These are phyloP conservation scores for Fistulinella cinereoalba DNA, from an alignment of 1,284 basidiomycete species.

Conservation along the genomic window DNA sequence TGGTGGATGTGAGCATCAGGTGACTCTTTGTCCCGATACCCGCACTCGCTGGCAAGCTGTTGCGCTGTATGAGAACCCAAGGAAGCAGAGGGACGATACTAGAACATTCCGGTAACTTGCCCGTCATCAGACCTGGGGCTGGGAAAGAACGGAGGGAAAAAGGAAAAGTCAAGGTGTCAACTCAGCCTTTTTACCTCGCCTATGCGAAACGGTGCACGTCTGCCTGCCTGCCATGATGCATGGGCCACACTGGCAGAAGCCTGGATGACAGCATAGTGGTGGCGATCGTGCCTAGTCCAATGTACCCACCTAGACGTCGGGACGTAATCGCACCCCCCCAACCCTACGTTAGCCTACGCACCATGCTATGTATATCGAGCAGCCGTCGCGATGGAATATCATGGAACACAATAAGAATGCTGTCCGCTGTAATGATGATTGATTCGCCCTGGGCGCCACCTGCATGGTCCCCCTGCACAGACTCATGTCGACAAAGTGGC, in stretches of 20 bases:
- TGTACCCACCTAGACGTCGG: not conserved
- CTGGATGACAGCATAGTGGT: not conserved
- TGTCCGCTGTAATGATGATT: no score
- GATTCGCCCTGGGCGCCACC: no score
- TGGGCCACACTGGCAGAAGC: not conserved
- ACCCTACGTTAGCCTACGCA: not conserved
- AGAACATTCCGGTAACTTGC: not conserved
- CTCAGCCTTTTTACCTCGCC: not conserved
- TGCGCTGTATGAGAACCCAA: no score
- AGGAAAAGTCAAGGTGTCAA: slow-evolving; percentile 10
- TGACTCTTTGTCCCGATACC: no score
- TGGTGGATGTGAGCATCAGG: no score
- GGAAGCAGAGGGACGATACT: no score
- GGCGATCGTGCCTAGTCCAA: not conserved
- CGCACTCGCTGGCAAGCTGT: no score
- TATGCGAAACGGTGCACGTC: slow-evolving; percentile 9
- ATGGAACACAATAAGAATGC: slow-evolving; percentile 18
- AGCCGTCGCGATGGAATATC: no score
- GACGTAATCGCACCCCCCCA: not conserved
- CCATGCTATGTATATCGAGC: not conserved
- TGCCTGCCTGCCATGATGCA: not conserved
- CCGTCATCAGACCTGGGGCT: not conserved
- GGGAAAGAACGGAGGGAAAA: slow-evolving; percentile 2
- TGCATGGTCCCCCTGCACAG: no score
- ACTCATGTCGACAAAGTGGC: not conserved